Percentiles rank a stretch among this genome's conserved stretches.
Conservation (phyloP, 805 yeast genomes). For the Ogataea neopini region DNA sequence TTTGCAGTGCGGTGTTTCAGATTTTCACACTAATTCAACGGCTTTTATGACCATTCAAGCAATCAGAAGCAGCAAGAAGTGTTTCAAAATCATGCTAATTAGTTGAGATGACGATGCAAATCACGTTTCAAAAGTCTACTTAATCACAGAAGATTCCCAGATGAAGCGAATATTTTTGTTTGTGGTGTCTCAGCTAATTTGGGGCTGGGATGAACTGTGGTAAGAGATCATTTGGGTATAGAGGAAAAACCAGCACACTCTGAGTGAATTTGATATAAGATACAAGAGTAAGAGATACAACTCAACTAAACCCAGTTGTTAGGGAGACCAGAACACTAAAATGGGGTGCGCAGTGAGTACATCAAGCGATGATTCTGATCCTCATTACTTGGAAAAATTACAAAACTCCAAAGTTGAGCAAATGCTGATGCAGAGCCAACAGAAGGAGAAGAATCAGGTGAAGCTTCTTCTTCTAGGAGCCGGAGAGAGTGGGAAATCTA, state of each 20-base stretch:
- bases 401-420: constrained; percentile 50
- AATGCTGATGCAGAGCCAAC: constrained; percentile 51
- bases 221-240: background rate
- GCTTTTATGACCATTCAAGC: background rate
- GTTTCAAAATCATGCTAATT: background rate
- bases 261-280: background rate
- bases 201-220: background rate
- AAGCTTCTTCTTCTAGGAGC: constrained; percentile 85
- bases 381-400: constrained; percentile 51
- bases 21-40: background rate
- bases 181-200: background rate
- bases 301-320: background rate
- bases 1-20: constrained; percentile 4
- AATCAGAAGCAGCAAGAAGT: background rate
- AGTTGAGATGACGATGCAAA: background rate
- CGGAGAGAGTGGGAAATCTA: constrained; percentile 93
- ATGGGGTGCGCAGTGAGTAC: constrained; percentile 78
- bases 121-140: background rate
- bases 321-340: background rate
- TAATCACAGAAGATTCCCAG: background rate
- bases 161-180: background rate
- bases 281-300: background rate
- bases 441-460: constrained; percentile 56
- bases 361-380: constrained; percentile 43
- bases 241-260: background rate